Base-by-base conservation (phyloP, 306 rosid genomes). In the Hippophae rhamnoides region DNA sequence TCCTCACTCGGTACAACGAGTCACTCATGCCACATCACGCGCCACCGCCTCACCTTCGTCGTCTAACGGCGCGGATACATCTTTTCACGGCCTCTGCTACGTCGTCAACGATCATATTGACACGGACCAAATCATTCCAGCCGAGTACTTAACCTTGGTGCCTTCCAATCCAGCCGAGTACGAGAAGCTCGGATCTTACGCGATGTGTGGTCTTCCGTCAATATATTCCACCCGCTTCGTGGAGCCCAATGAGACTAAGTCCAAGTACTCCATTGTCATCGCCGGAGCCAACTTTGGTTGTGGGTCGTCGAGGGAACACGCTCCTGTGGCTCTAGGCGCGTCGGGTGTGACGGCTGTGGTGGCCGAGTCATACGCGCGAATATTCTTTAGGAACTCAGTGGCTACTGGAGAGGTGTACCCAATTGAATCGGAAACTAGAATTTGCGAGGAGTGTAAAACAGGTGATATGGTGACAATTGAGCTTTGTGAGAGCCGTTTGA, bases 281-380 rank as follows among this genome's bases (percentile, higher is more conserved):
- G 96, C 74, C 7, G 99, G 99, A 14, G 71, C 78, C 42, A 92
- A 92, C 81, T 92, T 92, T 57, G 99, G 99, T 9, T 92, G 99
- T 61, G 99, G 99, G 26, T 92, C 99, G 7, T 92, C 99, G 3
- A 84, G 99, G 5, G 99, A 92, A 75, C 99, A 92, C 71, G 96
- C 95, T 4, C 99, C 99, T 31, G 99, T 92, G 43, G 93, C 99
- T 0, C 82, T 92, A 0, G 98, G 98, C n/a, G 95, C 98, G 3
- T 74, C 96, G 3, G 98, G 96, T 0, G 84, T 61, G 1, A 63
- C 80, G 42, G 96, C 89, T 1, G 98, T 92, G 47, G 93, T 92
- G 44, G 92, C 93, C 5, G 96, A 92, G 69, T 87, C 98, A 0
- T 92, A 87, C 41, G 96, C 99, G 1, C 68, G 99, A 10, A 87